Conservation (phyloP, 2,329 filamentous ascomycete species). For the Phyllosticta capitalensis region DNA sequence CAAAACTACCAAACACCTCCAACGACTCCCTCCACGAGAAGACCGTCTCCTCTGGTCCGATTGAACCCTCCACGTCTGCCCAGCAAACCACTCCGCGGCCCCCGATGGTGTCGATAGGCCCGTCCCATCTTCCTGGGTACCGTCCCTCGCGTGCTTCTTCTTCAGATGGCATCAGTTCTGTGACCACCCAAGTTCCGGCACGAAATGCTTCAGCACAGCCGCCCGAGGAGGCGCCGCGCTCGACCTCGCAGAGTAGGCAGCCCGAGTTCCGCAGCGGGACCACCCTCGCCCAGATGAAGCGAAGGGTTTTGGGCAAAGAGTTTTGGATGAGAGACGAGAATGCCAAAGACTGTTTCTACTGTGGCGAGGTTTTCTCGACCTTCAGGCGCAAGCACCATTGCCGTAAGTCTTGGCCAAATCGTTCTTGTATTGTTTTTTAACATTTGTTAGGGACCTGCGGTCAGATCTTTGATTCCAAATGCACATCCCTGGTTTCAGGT, state of each 20-base stretch:
- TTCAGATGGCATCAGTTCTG: slow-evolving; percentile 33
- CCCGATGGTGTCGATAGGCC: slow-evolving; percentile 33
- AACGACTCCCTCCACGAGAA: background rate
- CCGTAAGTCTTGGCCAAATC: slow-evolving; percentile 34
- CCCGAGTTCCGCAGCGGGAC: slow-evolving; percentile 26
- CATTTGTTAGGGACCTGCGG: slow-evolving; percentile 69
- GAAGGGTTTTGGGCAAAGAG: slow-evolving; percentile 83
- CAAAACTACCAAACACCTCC: background rate
- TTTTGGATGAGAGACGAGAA: slow-evolving; percentile 99
- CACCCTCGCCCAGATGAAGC: slow-evolving; percentile 54
- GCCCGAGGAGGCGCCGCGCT: slow-evolving; percentile 20
- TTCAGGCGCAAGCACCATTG: slow-evolving; percentile 97
- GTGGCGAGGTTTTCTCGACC: slow-evolving; percentile 80
- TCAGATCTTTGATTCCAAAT: slow-evolving; percentile 97
- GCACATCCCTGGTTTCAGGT: slow-evolving; percentile 83
- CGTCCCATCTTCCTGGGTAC: slow-evolving; percentile 40
- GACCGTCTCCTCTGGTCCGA: background rate
- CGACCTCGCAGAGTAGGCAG: slow-evolving; percentile 12
- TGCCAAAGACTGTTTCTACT: slow-evolving; percentile 93
- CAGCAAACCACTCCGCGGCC: slow-evolving; percentile 22
- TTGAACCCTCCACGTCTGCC: background rate
- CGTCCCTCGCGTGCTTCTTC: slow-evolving; percentile 38
- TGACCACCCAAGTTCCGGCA: slow-evolving; percentile 25
- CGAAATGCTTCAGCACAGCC: slow-evolving; percentile 21
- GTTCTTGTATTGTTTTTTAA: no score